Base-by-base conservation (phyloP, 2,329 filamentous ascomycete species). In the Penicillium sp. region DNA sequence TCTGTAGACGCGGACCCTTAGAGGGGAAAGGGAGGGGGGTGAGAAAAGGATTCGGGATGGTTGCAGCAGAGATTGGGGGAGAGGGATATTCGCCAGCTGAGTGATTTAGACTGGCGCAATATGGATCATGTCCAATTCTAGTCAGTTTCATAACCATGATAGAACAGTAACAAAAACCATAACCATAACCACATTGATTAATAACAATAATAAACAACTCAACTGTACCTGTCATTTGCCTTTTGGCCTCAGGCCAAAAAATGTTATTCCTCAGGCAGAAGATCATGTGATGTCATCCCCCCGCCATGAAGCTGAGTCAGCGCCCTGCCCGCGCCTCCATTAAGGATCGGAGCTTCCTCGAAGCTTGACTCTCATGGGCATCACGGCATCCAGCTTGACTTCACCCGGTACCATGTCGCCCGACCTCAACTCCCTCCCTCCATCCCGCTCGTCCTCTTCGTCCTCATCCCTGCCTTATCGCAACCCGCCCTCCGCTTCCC, bases 381-480 rank as follows among this genome's bases (percentile, higher is more conserved):
- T 33, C 35, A 21, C 30, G 30, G n/a, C n/a, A n/a, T n/a, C n/a
- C n/a, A n/a, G n/a, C n/a, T n/a, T n/a, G n/a, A n/a, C n/a, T n/a
- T n/a, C n/a, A 28, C 30, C 14, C 25, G 6, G 25, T 27, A 40
- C 15, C 39, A 86, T 87, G 84, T 78, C 83, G 51, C 84, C 84
- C 35, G 84, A 88, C 68, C 76, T 87, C 59, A 86, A 87, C 72
- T 83, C 83, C 5, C 74, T 88, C 43, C 78, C 80, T 28, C 68
- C 73, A 25, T 83, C 80, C 19, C 72, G 72, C 47, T 71, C 69
- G 4, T 60, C 64, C 21, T 64, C 66, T 10, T 58, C 62, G 25
- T 68, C 67, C 21, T 63, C 66, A 20, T 59, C 50, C 18, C 55
- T 60, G 26, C 60, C 60, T 36, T 47, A 52, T 32, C 60, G 65